phyloP scores from a whole-genome alignment of 176 grass and related monocot species.

The Cenchrus fungigraminus region DNA sequence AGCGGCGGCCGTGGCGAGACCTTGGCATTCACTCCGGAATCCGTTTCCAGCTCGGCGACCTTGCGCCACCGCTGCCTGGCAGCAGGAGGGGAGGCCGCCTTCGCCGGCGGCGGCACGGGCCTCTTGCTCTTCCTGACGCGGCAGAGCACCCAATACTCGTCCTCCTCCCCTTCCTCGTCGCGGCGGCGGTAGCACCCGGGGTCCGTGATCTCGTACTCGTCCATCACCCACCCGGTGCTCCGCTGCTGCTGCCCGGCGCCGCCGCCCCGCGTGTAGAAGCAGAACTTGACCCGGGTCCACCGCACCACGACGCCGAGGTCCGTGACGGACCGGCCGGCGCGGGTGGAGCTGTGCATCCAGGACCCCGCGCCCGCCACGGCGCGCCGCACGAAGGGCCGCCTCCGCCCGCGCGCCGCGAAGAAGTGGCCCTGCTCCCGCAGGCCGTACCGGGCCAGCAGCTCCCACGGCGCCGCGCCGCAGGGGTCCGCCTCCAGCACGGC shows the following conservation, averaged over 20 bases:
- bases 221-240: constrained; percentile 48
- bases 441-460: constrained; percentile 43
- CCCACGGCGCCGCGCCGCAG: constrained; percentile 44
- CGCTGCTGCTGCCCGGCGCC: not conserved
- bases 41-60: constrained; percentile 20
- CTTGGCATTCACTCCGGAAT: not conserved
- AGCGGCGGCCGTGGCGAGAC: not conserved
- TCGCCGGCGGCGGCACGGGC: not conserved
- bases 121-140: constrained; percentile 37
- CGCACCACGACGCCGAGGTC: constrained; percentile 45
- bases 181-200: constrained; percentile 48
- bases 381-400: not conserved
- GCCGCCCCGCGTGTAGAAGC: constrained; percentile 33
- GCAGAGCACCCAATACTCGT: constrained; percentile 56
- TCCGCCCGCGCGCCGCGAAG: constrained; percentile 28
- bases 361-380: constrained; percentile 14
- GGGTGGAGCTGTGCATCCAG: constrained; percentile 34
- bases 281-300: constrained; percentile 27
- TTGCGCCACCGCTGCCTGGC: not conserved
- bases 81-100: not conserved
- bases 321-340: not conserved
- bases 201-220: constrained; percentile 59
- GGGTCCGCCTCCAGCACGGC: constrained; percentile 51
- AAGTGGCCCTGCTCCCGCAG: constrained; percentile 34
- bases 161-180: constrained; percentile 43